These are phyloP conservation scores for Neurospora terricola DNA, from an alignment of 495 filamentous ascomycete genomes.

Conservation along the genomic window DNA sequence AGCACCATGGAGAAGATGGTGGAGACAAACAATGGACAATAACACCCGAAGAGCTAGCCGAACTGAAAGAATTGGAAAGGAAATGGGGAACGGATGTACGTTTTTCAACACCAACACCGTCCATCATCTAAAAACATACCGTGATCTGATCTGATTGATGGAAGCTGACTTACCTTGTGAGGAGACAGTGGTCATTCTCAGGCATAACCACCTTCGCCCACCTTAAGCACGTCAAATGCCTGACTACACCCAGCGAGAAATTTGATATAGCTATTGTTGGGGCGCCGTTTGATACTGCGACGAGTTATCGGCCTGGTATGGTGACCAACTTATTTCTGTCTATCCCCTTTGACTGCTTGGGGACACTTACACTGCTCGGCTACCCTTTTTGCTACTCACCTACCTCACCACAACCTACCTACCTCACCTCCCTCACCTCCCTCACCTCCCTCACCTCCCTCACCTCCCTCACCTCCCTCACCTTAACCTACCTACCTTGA, in stretches of 20 bases:
- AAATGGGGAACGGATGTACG: constrained; percentile 47
- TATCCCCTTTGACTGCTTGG: too few relatives aligned
- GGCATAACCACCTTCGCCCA: constrained; percentile 78
- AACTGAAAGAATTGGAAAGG: constrained; percentile 42
- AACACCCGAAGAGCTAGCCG: constrained; percentile 30
- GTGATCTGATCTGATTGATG: too few relatives aligned
- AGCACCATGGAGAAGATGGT: constrained; percentile 5
- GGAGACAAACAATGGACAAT: constrained; percentile 20
- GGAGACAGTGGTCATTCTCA: constrained; percentile 57
- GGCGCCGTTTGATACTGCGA: constrained; percentile 76
- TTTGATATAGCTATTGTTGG: constrained; percentile 79
- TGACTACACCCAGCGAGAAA: constrained; percentile 51
- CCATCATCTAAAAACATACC: too few relatives aligned
- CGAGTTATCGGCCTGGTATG: constrained; percentile 65
- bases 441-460: too few relatives aligned
- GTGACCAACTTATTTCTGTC: not conserved
- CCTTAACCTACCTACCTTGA: too few relatives aligned
- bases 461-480: not conserved
- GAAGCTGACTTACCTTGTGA: not conserved
- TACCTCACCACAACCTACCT: not conserved
- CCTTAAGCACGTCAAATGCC: constrained; percentile 61
- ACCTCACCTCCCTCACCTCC: not conserved
- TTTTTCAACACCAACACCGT: too few relatives aligned
- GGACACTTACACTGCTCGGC: not conserved
- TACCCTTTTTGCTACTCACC: not conserved